These are phyloP conservation scores for Trametes coccinea DNA, from an alignment of 768 basidiomycete species.

Conservation along the genomic window DNA sequence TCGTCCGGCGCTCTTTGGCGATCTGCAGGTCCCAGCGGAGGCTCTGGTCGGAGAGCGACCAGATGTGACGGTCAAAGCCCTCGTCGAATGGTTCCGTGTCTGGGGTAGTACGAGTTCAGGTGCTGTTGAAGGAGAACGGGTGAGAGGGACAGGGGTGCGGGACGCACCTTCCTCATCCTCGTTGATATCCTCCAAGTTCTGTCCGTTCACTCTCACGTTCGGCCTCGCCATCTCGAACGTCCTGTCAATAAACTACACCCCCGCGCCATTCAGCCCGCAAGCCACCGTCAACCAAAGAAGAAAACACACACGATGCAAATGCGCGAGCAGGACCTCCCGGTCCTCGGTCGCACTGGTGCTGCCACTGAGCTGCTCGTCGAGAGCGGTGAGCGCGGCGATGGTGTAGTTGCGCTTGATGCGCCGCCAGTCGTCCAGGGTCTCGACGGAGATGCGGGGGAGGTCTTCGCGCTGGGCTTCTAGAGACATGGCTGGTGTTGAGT, in stretches of 20 bases:
- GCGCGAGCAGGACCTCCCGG: constrained; percentile 47
- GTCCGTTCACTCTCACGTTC: constrained; percentile 81
- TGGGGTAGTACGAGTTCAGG: neutral
- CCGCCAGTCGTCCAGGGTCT: constrained; percentile 66
- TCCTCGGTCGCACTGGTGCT: constrained; percentile 43
- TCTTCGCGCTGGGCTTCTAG: constrained; percentile 43
- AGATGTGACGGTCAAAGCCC: constrained; percentile 77
- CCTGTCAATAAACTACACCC: constrained; percentile 55
- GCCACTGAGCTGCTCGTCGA: constrained; percentile 49
- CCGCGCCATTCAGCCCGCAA: neutral
- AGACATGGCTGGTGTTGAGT: neutral
- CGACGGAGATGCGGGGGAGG: constrained; percentile 59
- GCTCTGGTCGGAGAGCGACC: constrained; percentile 74
- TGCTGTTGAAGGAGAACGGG: neutral
- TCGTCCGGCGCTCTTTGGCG: constrained; percentile 62
- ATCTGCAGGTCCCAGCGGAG: constrained; percentile 75
- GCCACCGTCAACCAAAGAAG: neutral
- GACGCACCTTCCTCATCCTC: constrained; percentile 52
- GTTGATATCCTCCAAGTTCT: constrained; percentile 66
- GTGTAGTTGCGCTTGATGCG: constrained; percentile 56
- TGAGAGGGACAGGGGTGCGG: neutral
- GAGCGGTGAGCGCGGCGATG: constrained; percentile 42
- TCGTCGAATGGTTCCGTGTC: constrained; percentile 77
- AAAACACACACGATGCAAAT: constrained; percentile 49
- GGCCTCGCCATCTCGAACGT: constrained; percentile 63